Evolutionary conservation across 805 yeast species (phyloP), one percentile per base, ranked within the genome.

Genomic region (Teunomyces stri): DNA sequence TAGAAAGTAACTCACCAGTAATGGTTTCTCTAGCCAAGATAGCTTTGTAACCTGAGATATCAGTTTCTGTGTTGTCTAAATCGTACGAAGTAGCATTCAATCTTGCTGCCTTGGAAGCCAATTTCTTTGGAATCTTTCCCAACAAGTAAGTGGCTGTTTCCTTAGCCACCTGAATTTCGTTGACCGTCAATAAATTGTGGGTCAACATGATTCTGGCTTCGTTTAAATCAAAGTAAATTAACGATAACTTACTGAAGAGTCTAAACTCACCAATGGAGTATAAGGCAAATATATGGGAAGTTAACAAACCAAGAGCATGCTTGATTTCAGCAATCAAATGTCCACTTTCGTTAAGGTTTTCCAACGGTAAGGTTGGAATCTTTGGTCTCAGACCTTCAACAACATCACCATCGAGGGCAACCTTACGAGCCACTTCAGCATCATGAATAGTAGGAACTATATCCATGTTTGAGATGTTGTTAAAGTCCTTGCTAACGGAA

Each of bases 261-360:
- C 76, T 68, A 53, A 82, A 83, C 59, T 86, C 88, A 37, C 87
- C 86, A 53, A 80, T 78, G 0, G 91, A 80, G 65, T 86, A 87
- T 56, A 85, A 71, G 0, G 88, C 80, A 64, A 78, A 86, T 42
- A 85, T 78, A 54, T 85, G 87, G 6, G 85, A 75, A 11, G 81
- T 73, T 45, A 87, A 66, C 40, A 82, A 75, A 16, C 78, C 73
- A 51, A 85, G 64, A 1, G 85, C 76, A 11, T 83, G 77, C 10
- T 71, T 74, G 47, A 85, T 73, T 61, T 86, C 92, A 37, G 76
- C 80, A 6, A 75, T 58, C 46, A 84, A 60, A 37, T 62, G 44
- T 37, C 73, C 63, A 43, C 70, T 69, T n/a, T 74, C 57, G 45
- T 74, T 69, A 37, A 74, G 63, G 44, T 74, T 69, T 35, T 74